Evolutionary conservation across 2,329 filamentous ascomycete genomes (phyloP).

Genomic region (Aquanectria penicillioides): DNA sequence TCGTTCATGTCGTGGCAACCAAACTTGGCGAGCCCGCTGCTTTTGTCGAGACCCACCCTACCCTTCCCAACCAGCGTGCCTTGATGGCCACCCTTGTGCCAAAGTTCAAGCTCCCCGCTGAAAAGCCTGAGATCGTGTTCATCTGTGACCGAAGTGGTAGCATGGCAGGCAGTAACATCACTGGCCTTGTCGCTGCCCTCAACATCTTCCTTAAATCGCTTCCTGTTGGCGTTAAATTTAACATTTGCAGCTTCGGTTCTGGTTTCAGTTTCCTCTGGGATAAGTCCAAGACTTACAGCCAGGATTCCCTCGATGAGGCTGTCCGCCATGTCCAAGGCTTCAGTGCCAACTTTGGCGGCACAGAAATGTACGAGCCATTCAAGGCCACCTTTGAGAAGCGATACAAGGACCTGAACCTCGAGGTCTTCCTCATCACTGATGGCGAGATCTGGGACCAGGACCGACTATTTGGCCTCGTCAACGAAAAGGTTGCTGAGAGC

Average conservation of each 20-base stretch:
- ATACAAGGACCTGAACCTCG: slow-evolving; percentile 58
- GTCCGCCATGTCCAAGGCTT: slow-evolving; percentile 54
- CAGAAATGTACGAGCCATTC: slow-evolving; percentile 60
- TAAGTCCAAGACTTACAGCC: slow-evolving; percentile 57
- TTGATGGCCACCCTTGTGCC: slow-evolving; percentile 78
- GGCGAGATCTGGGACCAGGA: slow-evolving; percentile 63
- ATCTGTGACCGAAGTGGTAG: slow-evolving; percentile 78
- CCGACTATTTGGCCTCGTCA: slow-evolving; percentile 56
- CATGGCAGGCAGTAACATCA: slow-evolving; percentile 63
- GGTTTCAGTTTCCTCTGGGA: slow-evolving; percentile 57
- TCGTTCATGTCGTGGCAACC: slow-evolving; percentile 71
- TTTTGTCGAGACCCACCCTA: slow-evolving; percentile 73
- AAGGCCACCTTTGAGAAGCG: slow-evolving; percentile 54
- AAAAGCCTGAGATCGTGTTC: slow-evolving; percentile 73
- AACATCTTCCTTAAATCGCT: slow-evolving; percentile 73
- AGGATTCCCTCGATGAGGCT: slow-evolving; percentile 55
- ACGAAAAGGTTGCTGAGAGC: slow-evolving; percentile 49
- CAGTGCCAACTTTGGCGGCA: slow-evolving; percentile 61
- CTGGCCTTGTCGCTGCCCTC: slow-evolving; percentile 64
- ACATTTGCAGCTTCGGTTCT: slow-evolving; percentile 74
- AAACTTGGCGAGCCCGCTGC: slow-evolving; percentile 70
- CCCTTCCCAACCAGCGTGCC: slow-evolving; percentile 68
- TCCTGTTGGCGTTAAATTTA: slow-evolving; percentile 72
- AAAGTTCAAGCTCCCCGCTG: slow-evolving; percentile 69
- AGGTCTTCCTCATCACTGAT: slow-evolving; percentile 67